A percentile compares a stretch with the other conserved stretches of the same genome.
Conservation (phyloP, 805 yeast species). For the Candida easanensis region DNA sequence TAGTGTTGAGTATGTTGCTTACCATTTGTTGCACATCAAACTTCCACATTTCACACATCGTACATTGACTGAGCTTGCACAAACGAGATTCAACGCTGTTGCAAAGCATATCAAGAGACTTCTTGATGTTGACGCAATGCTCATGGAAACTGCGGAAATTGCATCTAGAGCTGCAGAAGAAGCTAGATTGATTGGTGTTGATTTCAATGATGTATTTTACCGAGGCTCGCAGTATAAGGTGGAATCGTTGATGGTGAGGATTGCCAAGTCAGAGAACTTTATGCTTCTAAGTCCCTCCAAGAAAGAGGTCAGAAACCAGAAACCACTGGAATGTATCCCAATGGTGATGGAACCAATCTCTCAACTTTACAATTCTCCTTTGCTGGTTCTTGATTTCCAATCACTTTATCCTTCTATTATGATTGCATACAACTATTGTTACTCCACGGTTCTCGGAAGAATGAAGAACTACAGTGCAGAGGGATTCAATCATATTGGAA, state of each 20-base stretch:
- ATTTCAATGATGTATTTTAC: constrained; percentile 80
- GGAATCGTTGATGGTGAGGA: constrained; percentile 74
- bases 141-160: constrained; percentile 55
- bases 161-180: constrained; percentile 74
- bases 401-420: constrained; percentile 90
- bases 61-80: constrained; percentile 49
- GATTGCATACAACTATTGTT: constrained; percentile 88
- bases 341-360: constrained; percentile 91
- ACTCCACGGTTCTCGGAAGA: constrained; percentile 67
- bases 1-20: constrained; percentile 73
- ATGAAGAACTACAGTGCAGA: constrained; percentile 48
- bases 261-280: constrained; percentile 74
- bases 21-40: constrained; percentile 61
- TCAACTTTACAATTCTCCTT: constrained; percentile 80
- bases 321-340: constrained; percentile 84
- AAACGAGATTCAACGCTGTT: constrained; percentile 32
- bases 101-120: constrained; percentile 46
- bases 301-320: constrained; percentile 76
- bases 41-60: constrained; percentile 59
- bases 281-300: constrained; percentile 77
- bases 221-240: constrained; percentile 95
- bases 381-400: constrained; percentile 89
- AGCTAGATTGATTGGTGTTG: constrained; percentile 84
- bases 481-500: constrained; percentile 47
- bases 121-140: constrained; percentile 38